Evolutionary conservation across 441 rosid species (phyloP).

Genomic region (Populus trichocarpa): DNA sequence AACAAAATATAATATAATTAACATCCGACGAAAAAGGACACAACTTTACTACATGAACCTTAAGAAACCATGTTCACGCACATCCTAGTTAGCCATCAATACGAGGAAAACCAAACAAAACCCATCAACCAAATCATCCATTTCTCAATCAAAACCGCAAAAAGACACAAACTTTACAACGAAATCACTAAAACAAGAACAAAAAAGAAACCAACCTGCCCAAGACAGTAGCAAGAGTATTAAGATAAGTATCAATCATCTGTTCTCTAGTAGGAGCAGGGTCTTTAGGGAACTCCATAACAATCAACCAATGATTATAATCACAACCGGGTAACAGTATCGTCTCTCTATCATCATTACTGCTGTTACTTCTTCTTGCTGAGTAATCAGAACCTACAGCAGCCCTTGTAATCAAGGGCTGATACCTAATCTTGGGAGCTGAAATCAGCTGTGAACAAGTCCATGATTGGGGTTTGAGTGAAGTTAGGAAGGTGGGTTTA

Average conservation of each 20-base stretch:
- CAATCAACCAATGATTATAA: slow-evolving; percentile 95
- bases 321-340: slow-evolving; percentile 95
- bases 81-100: not conserved
- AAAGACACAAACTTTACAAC: not conserved
- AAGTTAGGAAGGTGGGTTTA: slow-evolving; percentile 10
- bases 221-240: slow-evolving; percentile 80
- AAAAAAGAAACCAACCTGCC: slow-evolving; percentile 51
- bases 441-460: slow-evolving; percentile 14
- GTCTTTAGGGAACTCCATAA: slow-evolving; percentile 97
- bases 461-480: slow-evolving; percentile 19
- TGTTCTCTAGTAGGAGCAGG: slow-evolving; percentile 93
- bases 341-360: slow-evolving; percentile 75
- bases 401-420: slow-evolving; percentile 35
- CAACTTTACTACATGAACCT: not conserved
- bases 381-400: slow-evolving; percentile 65
- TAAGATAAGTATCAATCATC: slow-evolving; percentile 92
- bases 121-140: not conserved
- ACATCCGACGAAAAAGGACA: not conserved
- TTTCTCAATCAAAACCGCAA: not conserved
- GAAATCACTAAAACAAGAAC: not conserved
- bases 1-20: no score
- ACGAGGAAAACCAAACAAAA: not conserved
- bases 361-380: slow-evolving; percentile 55
- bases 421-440: slow-evolving; percentile 14
- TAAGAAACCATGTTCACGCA: not conserved